Conservation (phyloP, 495 filamentous ascomycete genomes). For the Aeminium ludgeri region DNA sequence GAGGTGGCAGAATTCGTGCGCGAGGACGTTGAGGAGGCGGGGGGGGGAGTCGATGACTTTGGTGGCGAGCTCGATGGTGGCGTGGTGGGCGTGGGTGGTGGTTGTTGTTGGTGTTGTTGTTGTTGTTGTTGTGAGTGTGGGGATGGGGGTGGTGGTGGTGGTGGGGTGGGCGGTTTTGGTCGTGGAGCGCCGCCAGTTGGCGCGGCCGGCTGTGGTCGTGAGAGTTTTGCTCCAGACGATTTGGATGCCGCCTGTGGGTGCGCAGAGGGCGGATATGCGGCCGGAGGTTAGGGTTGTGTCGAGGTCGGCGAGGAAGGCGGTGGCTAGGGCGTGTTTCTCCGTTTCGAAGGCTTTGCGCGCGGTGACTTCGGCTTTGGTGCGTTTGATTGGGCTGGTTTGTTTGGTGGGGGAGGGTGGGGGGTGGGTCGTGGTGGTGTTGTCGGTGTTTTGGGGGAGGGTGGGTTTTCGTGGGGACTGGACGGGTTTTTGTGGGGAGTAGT, state of each 20-base stretch:
- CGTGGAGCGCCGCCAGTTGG: constrained; percentile 57
- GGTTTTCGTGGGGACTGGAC: constrained; percentile 22
- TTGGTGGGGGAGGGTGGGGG: no score
- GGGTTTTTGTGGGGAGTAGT: constrained; percentile 50
- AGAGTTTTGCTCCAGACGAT: constrained; percentile 76
- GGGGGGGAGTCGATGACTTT: constrained; percentile 61
- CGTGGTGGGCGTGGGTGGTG: constrained; percentile 38
- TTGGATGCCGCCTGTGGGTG: constrained; percentile 55
- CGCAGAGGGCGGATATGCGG: constrained; percentile 41
- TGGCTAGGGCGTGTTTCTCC: constrained; percentile 48
- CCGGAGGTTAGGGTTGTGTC: constrained; percentile 49
- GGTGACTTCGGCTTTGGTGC: constrained; percentile 13
- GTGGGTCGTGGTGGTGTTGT: no score
- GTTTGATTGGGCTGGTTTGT: constrained; percentile 25
- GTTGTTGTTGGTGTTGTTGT: constrained; percentile 81
- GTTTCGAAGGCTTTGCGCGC: constrained; percentile 50
- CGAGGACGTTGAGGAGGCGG: constrained; percentile 67
- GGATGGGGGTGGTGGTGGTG: constrained; percentile 15
- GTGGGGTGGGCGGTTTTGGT: constrained; percentile 22
- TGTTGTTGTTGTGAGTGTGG: constrained; percentile 49
- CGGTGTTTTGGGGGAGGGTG: constrained; percentile 20
- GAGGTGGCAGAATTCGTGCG: constrained; percentile 92
- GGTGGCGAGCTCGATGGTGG: constrained; percentile 70
- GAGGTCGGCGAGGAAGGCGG: constrained; percentile 52
- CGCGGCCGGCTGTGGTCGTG: constrained; percentile 71